These are phyloP conservation scores for Nemania serpens DNA, from an alignment of 2,329 filamentous ascomycete genomes.

Conservation along the genomic window DNA sequence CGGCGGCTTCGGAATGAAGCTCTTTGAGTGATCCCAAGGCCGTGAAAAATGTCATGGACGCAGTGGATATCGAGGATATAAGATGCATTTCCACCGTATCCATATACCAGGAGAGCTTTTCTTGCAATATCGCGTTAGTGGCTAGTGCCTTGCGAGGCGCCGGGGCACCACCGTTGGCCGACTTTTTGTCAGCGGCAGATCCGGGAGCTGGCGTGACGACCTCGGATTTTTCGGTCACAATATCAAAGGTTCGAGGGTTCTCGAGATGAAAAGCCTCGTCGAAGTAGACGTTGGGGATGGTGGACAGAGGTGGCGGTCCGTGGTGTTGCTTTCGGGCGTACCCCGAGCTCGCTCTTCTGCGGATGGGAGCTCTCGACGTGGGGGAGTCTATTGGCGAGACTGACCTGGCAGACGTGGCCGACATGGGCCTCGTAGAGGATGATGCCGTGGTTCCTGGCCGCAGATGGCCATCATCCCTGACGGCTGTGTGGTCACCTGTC, in stretches of 20 bases:
- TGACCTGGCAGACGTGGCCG: conserved; percentile 54
- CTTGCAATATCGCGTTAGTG: conserved; percentile 95
- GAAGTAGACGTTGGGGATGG: conserved; percentile 91
- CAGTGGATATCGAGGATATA: conserved; percentile 93
- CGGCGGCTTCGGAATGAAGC: conserved; percentile 87
- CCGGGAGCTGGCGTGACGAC: conserved; percentile 75
- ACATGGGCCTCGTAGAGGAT: conserved; percentile 47
- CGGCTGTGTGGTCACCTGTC: conserved; percentile 47
- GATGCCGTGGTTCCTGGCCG: conserved; percentile 50
- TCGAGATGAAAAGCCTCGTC: conserved; percentile 94
- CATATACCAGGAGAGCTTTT: conserved; percentile 99
- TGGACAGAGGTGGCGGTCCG: conserved; percentile 83
- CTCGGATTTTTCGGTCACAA: conserved; percentile 94
- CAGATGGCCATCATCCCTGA: conserved; percentile 51
- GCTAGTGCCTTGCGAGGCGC: conserved; percentile 83
- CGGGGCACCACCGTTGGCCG: conserved; percentile 60
- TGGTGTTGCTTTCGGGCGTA: conserved; percentile 65
- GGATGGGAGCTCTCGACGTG: conserved; percentile 38
- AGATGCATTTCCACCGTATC: conserved; percentile 97
- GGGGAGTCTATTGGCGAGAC: conserved; percentile 55
- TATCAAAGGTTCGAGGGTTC: conserved; percentile 93
- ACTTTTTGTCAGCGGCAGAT: conserved; percentile 57
- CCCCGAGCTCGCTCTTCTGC: conserved; percentile 51
- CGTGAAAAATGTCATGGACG: conserved; percentile 94
- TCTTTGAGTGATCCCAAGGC: conserved; percentile 89